Evolutionary conservation across 23 red algal species (phyloP).

Genomic region (Gracilaria caudata): DNA sequence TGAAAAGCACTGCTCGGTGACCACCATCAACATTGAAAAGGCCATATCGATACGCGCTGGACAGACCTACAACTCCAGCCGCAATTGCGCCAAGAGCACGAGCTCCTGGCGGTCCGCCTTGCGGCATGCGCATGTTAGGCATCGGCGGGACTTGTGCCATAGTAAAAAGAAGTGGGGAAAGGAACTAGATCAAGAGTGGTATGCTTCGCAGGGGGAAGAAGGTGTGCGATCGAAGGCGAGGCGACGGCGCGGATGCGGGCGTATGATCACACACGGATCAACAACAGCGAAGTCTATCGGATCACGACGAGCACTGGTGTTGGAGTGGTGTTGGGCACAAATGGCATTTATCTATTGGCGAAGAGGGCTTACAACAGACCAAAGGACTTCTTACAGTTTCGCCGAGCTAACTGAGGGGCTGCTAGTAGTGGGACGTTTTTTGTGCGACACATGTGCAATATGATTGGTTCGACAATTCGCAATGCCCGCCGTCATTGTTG

Average conservation of each 20-base stretch:
- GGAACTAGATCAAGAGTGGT: neutral
- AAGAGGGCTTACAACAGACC: neutral
- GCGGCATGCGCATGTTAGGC: conserved; percentile 70
- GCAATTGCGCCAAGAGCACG: conserved; percentile 53
- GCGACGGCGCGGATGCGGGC: neutral
- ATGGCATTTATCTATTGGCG: neutral
- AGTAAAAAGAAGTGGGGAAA: neutral
- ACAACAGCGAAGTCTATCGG: neutral
- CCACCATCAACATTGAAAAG: conserved; percentile 94
- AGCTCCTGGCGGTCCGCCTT: conserved; percentile 31
- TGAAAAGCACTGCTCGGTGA: conserved; percentile 96
- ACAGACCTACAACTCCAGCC: conserved; percentile 59
- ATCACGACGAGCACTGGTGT: neutral
- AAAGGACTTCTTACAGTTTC: too few species aligned
- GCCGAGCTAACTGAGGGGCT: too few species aligned
- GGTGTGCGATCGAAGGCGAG: neutral
- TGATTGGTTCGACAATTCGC: too few species aligned
- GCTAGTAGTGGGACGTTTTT: too few species aligned
- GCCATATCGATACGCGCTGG: conserved; percentile 59
- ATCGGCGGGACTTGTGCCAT: conserved; percentile 64
- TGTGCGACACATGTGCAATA: too few species aligned
- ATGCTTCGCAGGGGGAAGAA: neutral
- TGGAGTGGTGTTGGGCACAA: neutral
- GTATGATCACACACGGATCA: neutral
- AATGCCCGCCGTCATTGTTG: too few species aligned